A percentile compares a stretch with the other conserved stretches of the same genome.
Conservation (phyloP, 352 stramenopile species). For the Pythium pyrilobum region DNA sequence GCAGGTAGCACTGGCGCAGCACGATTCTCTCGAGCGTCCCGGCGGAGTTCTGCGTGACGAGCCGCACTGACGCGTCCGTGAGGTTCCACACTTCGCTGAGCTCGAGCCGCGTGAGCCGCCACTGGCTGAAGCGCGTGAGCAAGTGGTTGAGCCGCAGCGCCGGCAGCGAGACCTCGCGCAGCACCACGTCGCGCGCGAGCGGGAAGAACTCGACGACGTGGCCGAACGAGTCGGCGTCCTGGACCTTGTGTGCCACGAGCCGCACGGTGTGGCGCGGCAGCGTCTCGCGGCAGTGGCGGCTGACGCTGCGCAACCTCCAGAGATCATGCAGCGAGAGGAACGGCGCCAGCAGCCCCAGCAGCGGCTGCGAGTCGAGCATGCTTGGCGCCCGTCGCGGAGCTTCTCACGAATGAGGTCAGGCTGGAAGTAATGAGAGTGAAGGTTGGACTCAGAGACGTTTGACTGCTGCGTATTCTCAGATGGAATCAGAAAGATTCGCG, state of each 20-base stretch:
- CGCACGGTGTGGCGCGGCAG: slow-evolving; percentile 39
- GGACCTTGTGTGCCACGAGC: slow-evolving; percentile 29
- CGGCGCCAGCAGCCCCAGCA: slow-evolving; percentile 35
- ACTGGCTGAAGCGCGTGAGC: slow-evolving; percentile 22
- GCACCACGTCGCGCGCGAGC: slow-evolving; percentile 28
- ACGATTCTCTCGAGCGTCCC: slow-evolving; percentile 35
- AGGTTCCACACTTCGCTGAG: slow-evolving; percentile 43
- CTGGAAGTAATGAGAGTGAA: not conserved
- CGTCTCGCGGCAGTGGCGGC: slow-evolving; percentile 16
- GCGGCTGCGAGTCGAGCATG: slow-evolving; percentile 17
- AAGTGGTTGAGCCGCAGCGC: slow-evolving; percentile 25
- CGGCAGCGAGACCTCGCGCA: slow-evolving; percentile 29
- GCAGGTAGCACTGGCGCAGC: slow-evolving; percentile 51
- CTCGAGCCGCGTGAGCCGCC: slow-evolving; percentile 34
- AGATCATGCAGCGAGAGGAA: slow-evolving; percentile 46
- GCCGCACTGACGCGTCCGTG: slow-evolving; percentile 36
- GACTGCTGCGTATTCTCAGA: not conserved
- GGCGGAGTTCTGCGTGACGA: slow-evolving; percentile 27
- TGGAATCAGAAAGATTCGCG: slow-evolving; percentile 1
- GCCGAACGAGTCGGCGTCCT: slow-evolving; percentile 20
- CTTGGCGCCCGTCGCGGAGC: not conserved
- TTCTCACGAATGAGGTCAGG: not conserved
- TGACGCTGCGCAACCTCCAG: slow-evolving; percentile 27
- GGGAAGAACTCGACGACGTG: slow-evolving; percentile 32
- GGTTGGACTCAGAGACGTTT: not conserved